phyloP scores from a whole-genome alignment of 192 early-diverging fungal species.

The Dissophora ornata region DNA sequence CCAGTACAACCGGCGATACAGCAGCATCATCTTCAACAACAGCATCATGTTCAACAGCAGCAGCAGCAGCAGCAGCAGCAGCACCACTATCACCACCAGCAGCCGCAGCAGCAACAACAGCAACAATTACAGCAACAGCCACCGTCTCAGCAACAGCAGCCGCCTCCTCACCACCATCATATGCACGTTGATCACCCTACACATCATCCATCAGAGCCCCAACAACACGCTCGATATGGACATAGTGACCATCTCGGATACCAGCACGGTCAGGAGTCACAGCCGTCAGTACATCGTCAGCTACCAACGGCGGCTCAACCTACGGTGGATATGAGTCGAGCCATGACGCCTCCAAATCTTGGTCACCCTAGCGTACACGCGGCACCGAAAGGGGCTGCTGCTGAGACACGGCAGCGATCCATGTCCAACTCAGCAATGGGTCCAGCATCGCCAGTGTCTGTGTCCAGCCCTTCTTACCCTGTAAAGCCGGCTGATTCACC shows the following conservation, averaged over 20 bases:
- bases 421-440: not conserved
- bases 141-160: slow-evolving; percentile 1
- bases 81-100: slow-evolving; percentile 8
- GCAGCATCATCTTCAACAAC: slow-evolving; percentile 2
- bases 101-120: slow-evolving; percentile 6
- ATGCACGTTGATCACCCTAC: slow-evolving; percentile 7
- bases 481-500: not conserved
- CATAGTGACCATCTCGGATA: slow-evolving; percentile 21
- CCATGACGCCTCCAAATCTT: slow-evolving; percentile 13
- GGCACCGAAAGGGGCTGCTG: not conserved
- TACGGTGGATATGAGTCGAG: not conserved
- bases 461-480: not conserved
- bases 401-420: slow-evolving; percentile 12
- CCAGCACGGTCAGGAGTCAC: slow-evolving; percentile 11
- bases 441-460: slow-evolving; percentile 1
- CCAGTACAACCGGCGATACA: not conserved
- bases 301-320: slow-evolving; percentile 11
- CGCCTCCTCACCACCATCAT: slow-evolving; percentile 13
- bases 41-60: slow-evolving; percentile 8
- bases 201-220: not conserved
- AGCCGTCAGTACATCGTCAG: slow-evolving; percentile 1
- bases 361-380: slow-evolving; percentile 2
- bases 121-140: not conserved
- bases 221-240: slow-evolving; percentile 15
- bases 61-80: slow-evolving; percentile 13